A percentile compares a stretch with the other conserved stretches of the same genome.
Conservation (phyloP, 306 rosid genomes). For the Vigna radiata region DNA sequence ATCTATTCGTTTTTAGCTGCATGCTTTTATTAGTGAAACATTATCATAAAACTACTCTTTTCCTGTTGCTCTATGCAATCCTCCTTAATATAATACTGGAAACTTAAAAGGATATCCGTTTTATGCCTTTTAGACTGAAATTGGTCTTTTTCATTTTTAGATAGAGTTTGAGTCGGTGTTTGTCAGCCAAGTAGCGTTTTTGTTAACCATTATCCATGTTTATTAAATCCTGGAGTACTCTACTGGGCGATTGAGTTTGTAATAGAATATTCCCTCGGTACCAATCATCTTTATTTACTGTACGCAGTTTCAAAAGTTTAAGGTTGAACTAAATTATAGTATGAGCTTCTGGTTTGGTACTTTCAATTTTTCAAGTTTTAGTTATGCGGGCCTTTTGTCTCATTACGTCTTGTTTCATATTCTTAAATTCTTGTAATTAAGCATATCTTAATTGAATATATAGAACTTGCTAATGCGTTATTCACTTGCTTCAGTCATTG, state of each 20-base stretch:
- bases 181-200: neutral
- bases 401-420: neutral
- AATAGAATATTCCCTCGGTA: neutral
- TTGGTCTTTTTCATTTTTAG: neutral
- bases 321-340: conserved; percentile 1
- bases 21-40: conserved; percentile 11
- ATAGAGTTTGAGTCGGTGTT: neutral
- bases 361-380: neutral
- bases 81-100: neutral
- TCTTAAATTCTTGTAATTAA: neutral
- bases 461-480: conserved; percentile 34
- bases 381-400: neutral
- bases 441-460: conserved; percentile 3
- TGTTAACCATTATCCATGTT: neutral
- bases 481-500: conserved; percentile 47
- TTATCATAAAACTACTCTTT: neutral
- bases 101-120: neutral
- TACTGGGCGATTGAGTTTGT: neutral
- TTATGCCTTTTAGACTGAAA: neutral
- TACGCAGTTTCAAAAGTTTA: neutral
- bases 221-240: neutral
- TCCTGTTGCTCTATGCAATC: neutral
- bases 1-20: conserved; percentile 6
- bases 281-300: neutral
- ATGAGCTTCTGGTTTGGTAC: neutral